phyloP scores from a whole-genome alignment of 768 basidiomycete species.

The Gloeopeniophorella convolvens region DNA sequence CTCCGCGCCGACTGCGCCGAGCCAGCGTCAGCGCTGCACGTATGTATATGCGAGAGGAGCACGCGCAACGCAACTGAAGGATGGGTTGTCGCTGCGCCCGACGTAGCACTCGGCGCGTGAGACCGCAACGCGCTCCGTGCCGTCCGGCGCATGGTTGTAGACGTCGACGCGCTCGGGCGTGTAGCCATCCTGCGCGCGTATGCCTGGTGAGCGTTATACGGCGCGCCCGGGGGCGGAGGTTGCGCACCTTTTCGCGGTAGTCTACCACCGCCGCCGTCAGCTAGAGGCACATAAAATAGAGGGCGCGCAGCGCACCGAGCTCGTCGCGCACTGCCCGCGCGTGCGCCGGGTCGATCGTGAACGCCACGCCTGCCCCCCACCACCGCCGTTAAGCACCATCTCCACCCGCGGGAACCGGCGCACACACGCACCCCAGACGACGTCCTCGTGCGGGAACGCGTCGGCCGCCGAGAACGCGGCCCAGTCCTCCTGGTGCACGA shows the following conservation, averaged over 20 bases:
- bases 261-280: slow-evolving; percentile 32
- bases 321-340: slow-evolving; percentile 76
- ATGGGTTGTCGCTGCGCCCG: slow-evolving; percentile 79
- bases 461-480: slow-evolving; percentile 64
- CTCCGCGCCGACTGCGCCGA: slow-evolving; percentile 67
- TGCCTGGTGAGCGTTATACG: too few species aligned
- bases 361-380: slow-evolving; percentile 74
- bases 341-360: slow-evolving; percentile 75
- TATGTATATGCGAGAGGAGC: too few species aligned
- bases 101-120: slow-evolving; percentile 77
- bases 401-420: not conserved
- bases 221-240: not conserved
- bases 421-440: slow-evolving; percentile 68
- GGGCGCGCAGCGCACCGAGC: slow-evolving; percentile 46
- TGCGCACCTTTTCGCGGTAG: slow-evolving; percentile 71
- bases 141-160: slow-evolving; percentile 51
- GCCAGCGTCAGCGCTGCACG: too few species aligned
- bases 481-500: slow-evolving; percentile 88
- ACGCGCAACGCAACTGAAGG: slow-evolving; percentile 80
- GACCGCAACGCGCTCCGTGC: slow-evolving; percentile 47
- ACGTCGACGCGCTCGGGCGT: slow-evolving; percentile 75
- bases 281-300: too few species aligned
- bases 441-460: slow-evolving; percentile 62
- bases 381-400: too few species aligned
- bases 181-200: slow-evolving; percentile 69